Evolutionary conservation across 352 stramenopile species (phyloP).

Genomic region (Globisporangium heterothallicum): DNA sequence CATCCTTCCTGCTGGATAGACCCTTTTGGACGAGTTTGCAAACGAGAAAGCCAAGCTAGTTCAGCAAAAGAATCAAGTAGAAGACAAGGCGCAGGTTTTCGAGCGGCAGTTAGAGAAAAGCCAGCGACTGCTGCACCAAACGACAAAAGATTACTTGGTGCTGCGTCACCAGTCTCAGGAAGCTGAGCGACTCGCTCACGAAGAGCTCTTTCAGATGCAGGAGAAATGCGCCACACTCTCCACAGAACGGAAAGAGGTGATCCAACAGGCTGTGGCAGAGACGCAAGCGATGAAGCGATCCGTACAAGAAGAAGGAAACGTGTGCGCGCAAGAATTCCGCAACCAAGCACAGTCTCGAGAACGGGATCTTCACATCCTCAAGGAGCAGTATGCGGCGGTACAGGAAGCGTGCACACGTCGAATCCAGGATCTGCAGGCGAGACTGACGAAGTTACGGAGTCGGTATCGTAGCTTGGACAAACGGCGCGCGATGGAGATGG

Average conservation of each 20-base stretch:
- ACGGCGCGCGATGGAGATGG: constrained; percentile 76
- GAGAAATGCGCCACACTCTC: constrained; percentile 31
- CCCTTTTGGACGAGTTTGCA: constrained; percentile 47
- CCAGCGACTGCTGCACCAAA: constrained; percentile 55
- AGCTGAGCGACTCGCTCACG: constrained; percentile 43
- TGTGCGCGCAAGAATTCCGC: constrained; percentile 47
- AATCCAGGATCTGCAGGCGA: constrained; percentile 66
- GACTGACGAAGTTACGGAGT: constrained; percentile 51
- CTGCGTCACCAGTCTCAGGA: constrained; percentile 66
- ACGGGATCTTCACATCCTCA: constrained; percentile 64
- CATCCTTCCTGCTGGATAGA: constrained; percentile 14
- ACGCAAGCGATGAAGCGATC: constrained; percentile 38
- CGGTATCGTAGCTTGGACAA: constrained; percentile 63
- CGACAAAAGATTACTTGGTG: constrained; percentile 75
- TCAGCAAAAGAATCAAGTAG: constrained; percentile 27
- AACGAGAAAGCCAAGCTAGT: constrained; percentile 48
- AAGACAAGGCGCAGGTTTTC: constrained; percentile 27
- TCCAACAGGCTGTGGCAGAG: constrained; percentile 38
- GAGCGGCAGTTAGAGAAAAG: constrained; percentile 51
- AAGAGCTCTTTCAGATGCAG: constrained; percentile 45
- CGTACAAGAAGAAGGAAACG: constrained; percentile 48
- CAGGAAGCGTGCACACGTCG: constrained; percentile 63
- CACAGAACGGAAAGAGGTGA: constrained; percentile 34
- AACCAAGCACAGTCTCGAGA: constrained; percentile 52
- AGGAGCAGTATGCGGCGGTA: constrained; percentile 71